phyloP scores from a whole-genome alignment of 106 monocot genomes.

The Dendrobium catenatum region DNA sequence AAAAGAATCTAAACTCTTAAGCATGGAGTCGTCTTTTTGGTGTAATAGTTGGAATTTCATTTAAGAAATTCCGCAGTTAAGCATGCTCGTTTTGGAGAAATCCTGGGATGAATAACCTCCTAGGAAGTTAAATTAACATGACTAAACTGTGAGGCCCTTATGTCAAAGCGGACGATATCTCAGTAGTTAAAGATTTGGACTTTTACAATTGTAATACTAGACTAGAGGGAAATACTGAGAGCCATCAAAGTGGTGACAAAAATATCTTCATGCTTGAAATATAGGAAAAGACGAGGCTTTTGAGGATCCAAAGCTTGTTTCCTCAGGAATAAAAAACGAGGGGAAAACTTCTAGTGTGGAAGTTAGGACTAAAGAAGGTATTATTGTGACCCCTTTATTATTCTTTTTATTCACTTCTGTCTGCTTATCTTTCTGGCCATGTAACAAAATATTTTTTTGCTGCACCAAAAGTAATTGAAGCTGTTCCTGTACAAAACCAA shows the following conservation, averaged over 20 bases:
- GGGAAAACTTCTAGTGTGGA: conserved; percentile 33
- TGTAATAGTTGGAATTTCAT: too few relatives aligned
- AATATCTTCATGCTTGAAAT: neutral
- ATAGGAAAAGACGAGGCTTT: neutral
- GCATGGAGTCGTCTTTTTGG: too few relatives aligned
- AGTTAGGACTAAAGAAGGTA: conserved; percentile 92
- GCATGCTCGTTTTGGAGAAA: too few relatives aligned
- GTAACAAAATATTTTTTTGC: neutral
- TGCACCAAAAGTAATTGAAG: conserved; percentile 55
- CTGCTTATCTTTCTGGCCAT: neutral
- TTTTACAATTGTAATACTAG: conserved; percentile 1
- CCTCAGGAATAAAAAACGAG: conserved; percentile 14
- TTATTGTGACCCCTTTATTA: neutral
- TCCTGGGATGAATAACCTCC: too few relatives aligned
- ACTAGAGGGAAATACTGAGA: conserved; percentile 16
- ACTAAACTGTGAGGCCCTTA: too few relatives aligned
- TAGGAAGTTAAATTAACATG: too few relatives aligned
- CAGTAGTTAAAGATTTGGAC: too few relatives aligned
- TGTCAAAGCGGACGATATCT: too few relatives aligned
- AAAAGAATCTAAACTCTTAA: too few relatives aligned
- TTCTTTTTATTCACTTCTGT: neutral
- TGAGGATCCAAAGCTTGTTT: conserved; percentile 13
- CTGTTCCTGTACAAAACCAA: conserved; percentile 92
- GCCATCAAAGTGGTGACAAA: neutral
- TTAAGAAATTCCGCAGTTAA: too few relatives aligned